phyloP scores from a whole-genome alignment of 768 basidiomycete genomes.

The Lyophyllum decastes region DNA sequence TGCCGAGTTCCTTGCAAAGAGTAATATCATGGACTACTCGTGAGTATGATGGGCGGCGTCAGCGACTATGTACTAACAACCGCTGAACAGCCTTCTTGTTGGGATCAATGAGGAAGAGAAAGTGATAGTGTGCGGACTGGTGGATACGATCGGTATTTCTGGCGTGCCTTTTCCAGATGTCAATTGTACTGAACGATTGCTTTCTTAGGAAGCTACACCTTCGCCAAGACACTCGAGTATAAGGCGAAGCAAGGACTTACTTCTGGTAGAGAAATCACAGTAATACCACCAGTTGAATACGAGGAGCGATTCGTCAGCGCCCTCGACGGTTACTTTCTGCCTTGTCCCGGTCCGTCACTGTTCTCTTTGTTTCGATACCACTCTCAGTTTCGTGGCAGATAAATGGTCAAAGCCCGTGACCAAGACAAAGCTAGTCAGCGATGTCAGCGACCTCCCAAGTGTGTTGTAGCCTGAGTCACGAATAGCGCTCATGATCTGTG shows the following conservation, averaged over 20 bases:
- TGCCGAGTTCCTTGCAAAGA: slow-evolving; percentile 70
- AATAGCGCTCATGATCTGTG: not conserved
- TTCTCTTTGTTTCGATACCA: not conserved
- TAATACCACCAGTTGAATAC: slow-evolving; percentile 80
- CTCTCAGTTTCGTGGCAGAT: slow-evolving; percentile 25
- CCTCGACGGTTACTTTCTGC: slow-evolving; percentile 73
- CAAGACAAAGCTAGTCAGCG: slow-evolving; percentile 37
- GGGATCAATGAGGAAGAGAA: slow-evolving; percentile 69
- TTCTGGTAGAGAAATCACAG: slow-evolving; percentile 73
- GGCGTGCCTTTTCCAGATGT: not conserved
- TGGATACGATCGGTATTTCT: slow-evolving; percentile 74
- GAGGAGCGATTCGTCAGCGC: slow-evolving; percentile 74
- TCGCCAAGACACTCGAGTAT: slow-evolving; percentile 85
- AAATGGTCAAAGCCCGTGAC: slow-evolving; percentile 52
- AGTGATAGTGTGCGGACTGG: slow-evolving; percentile 75
- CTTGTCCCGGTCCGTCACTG: slow-evolving; percentile 61
- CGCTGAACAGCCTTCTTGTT: slow-evolving; percentile 55
- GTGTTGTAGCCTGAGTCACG: slow-evolving; percentile 31
- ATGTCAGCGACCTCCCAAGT: slow-evolving; percentile 42
- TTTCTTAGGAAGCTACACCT: slow-evolving; percentile 71
- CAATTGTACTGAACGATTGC: not conserved
- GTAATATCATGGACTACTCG: slow-evolving; percentile 90
- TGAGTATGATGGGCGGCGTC: slow-evolving; percentile 34
- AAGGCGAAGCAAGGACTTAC: slow-evolving; percentile 80
- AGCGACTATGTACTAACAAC: no score